A percentile compares a stretch with the other conserved stretches of the same genome.
Conservation (phyloP, 257 asterid species). For the Coffea canephora region DNA sequence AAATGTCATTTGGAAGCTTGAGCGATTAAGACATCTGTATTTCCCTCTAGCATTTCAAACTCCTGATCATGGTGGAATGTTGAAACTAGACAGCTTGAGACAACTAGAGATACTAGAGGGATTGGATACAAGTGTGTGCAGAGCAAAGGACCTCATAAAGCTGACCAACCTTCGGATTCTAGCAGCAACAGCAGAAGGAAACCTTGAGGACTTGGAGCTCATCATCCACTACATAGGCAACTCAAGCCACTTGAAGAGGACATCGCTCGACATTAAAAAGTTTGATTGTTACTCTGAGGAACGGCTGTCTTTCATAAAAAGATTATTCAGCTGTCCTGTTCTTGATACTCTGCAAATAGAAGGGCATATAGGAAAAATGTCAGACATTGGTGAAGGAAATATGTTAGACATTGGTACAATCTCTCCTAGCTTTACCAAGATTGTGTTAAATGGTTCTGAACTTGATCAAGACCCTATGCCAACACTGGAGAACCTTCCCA, state of each 20-base stretch:
- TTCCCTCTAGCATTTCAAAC: conserved; percentile 18
- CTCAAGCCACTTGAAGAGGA: background rate
- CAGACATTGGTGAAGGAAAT: background rate
- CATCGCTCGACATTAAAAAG: conserved; percentile 9
- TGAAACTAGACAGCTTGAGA: conserved; percentile 17
- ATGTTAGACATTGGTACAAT: background rate
- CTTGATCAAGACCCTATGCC: conserved; percentile 24
- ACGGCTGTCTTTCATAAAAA: background rate
- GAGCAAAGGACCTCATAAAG: background rate
- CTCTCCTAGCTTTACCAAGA: conserved; percentile 5
- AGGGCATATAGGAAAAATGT: conserved; percentile 19
- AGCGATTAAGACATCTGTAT: conserved; percentile 23
- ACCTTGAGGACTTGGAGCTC: background rate
- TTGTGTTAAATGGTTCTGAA: conserved; percentile 17
- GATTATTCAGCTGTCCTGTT: conserved; percentile 2
- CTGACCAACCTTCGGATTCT: conserved; percentile 11
- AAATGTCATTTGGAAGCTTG: conserved; percentile 4
- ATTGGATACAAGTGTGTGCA: conserved; percentile 17
- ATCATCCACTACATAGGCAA: background rate
- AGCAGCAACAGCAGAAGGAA: background rate
- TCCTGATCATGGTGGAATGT: background rate
- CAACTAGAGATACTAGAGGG: conserved; percentile 28
- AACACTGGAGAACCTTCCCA: conserved; percentile 13
- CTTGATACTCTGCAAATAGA: conserved; percentile 14
- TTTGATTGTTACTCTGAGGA: conserved; percentile 19